Base-by-base conservation (phyloP, 495 filamentous ascomycete genomes). In the Neurospora tetraspora region DNA sequence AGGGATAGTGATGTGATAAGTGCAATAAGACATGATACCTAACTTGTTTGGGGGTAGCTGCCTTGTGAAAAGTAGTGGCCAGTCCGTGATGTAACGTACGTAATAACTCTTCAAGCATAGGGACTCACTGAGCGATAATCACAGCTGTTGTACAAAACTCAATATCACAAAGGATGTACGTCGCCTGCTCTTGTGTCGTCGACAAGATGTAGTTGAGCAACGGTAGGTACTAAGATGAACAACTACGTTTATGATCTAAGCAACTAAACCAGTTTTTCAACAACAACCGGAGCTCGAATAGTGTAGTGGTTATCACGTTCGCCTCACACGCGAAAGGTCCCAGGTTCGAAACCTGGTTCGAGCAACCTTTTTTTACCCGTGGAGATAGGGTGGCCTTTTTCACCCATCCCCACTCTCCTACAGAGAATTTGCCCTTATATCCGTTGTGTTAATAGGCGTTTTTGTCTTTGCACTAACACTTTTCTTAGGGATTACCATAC, bases 281-380 rank as follows among this genome's bases (percentile, higher is more conserved):
- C 3, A 65, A 65, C 31, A 65, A 16, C 27, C 7, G 53, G 27
- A 34, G 53, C 53, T 65, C 53, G 53, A 65, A 65, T 65, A 65
- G 53, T 65, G 53, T 65, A 65, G 53, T 65, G 53, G 53, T 65
- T 65, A 65, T 65, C 53, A 65, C 53, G 53, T 65, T 65, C 53
- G 53, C 53, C 53, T 65, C 53, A 65, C 53, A 65, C 53, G 53
- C 53, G 53, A 65, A 65, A 65, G 53, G 53, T 65, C 53, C 53
- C 53, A 65, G 53, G 53, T 65, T 65, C 53, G 53, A 65, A 65
- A 65, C 53, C 53, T 65, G 53, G 53, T 65, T 65, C 53, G 53
- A 65, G 53, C 53, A 65, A 16, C 14, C 14, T 36, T 65, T 34
- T 61, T 61, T 16, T 2, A n/a, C n/a, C n/a, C n/a, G n/a, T n/a